phyloP scores from a whole-genome alignment of 768 basidiomycete genomes.

The Cystobasidium ongulense region DNA sequence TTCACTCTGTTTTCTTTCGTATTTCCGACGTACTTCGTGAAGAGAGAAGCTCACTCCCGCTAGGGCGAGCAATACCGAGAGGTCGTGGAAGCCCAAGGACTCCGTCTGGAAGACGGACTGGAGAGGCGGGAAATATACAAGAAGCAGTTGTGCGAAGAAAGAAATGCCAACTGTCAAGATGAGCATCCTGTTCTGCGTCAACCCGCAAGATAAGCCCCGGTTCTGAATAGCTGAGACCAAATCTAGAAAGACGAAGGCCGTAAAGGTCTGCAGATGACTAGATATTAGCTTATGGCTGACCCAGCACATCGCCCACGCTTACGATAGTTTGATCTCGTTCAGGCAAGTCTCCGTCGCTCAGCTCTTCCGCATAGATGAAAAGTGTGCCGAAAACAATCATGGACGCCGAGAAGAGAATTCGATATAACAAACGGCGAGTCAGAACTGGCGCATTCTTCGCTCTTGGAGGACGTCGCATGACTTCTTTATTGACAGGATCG shows the following conservation, averaged over 20 bases:
- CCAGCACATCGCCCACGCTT: constrained; percentile 39
- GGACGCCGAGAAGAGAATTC: constrained; percentile 85
- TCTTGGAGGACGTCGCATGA: constrained; percentile 88
- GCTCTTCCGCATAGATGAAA: constrained; percentile 73
- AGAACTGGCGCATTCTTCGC: constrained; percentile 86
- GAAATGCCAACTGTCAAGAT: constrained; percentile 78
- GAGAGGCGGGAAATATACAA: constrained; percentile 84
- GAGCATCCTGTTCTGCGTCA: constrained; percentile 80
- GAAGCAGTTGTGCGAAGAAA: constrained; percentile 68
- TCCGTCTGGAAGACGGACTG: constrained; percentile 91
- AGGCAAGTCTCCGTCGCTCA: constrained; percentile 74
- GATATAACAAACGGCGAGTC: constrained; percentile 59
- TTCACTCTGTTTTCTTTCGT: constrained; percentile 55
- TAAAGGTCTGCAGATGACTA: constrained; percentile 66
- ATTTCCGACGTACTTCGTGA: constrained; percentile 71
- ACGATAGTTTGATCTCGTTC: constrained; percentile 94
- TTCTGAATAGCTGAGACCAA: constrained; percentile 90
- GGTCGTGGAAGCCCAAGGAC: constrained; percentile 60
- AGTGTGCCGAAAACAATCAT: constrained; percentile 83
- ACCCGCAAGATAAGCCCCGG: constrained; percentile 75
- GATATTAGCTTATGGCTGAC: neutral
- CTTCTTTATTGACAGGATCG: constrained; percentile 84
- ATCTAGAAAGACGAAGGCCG: constrained; percentile 93
- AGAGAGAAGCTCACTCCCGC: constrained; percentile 58
- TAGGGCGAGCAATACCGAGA: constrained; percentile 61